Base-by-base conservation (phyloP, 768 basidiomycete species). In the Pleurotus sapidus region DNA sequence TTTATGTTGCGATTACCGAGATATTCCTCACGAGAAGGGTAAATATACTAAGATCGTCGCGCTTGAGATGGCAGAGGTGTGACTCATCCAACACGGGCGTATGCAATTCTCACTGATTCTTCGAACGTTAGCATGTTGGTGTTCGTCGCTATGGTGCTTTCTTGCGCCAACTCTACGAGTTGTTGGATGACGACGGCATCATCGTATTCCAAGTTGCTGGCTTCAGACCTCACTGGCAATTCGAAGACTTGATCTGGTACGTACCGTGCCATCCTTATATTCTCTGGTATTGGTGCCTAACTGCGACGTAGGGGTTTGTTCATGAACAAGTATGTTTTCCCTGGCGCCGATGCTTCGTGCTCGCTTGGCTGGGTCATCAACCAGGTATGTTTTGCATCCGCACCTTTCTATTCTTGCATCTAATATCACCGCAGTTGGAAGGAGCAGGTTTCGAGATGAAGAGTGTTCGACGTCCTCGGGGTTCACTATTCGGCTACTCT, bases 281-380 rank as follows among this genome's bases (percentile, higher is more conserved):
- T 24, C 25, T 23, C 4, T 40, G 23, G 4, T 20, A 8, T 50
- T 61, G 12, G 57, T 49, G 14, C 38, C 7, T 1, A 39, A 4
- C 17, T 14, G 4, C 8, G 5, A 24, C 46, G 12, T 40, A 90
- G 89, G 91, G 95, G 94, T 62, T 80, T 95, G 20, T 96, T 95
- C 79, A 95, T 95, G 93, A 95, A 92, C 84, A 95, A 95, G 67
- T 98, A 99, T 63, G 76, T 99, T 68, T 99, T 99, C 88, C 96
- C 97, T 46, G 96, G 96, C 68, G 97, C 96, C 3, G 97, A 99
- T 65, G 97, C 97, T 0, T 93, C 89, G 2, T 93, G 93, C 71
- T 92, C 95, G 17, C 87, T 98, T 27, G 93, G 91, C 40, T 98
- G 96, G 96, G 94, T 97, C 56, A 81, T 99, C 59, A 82, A 75